phyloP scores from a whole-genome alignment of 441 rosid species.

The Euphorbia schlechtendalii region DNA sequence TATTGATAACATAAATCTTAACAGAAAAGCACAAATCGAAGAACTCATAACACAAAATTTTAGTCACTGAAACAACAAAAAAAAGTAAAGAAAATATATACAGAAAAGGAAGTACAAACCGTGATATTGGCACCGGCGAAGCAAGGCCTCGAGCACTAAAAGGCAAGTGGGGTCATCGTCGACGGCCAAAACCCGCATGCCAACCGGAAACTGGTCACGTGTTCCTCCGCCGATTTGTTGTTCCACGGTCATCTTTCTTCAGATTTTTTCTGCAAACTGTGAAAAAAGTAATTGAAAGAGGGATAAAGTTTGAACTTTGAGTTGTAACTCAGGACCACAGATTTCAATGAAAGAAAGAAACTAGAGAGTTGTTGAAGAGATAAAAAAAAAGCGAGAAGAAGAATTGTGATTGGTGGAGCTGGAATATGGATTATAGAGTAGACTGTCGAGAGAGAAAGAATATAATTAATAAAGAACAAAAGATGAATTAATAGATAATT shows the following conservation, averaged over 20 bases:
- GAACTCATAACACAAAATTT: conserved; percentile 11
- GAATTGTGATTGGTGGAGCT: conserved; percentile 11
- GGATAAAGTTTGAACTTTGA: not conserved
- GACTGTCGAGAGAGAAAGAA: not conserved
- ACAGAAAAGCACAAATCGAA: conserved; percentile 2
- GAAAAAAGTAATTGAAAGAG: not conserved
- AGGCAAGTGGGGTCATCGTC: conserved; percentile 91
- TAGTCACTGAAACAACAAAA: not conserved
- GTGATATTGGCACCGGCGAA: conserved; percentile 69
- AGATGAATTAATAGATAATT: too few relatives aligned
- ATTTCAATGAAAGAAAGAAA: conserved; percentile 25
- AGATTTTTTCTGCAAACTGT: not conserved
- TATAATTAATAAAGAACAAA: not conserved
- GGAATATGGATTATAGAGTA: not conserved
- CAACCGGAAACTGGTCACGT: conserved; percentile 61
- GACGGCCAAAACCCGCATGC: conserved; percentile 93
- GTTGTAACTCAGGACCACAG: not conserved
- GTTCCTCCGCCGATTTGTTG: conserved; percentile 28
- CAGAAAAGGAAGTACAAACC: conserved; percentile 34
- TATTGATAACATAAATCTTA: not conserved
- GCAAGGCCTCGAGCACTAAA: conserved; percentile 52
- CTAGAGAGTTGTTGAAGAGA: conserved; percentile 2
- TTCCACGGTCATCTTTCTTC: conserved; percentile 48
- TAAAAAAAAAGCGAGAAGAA: conserved; percentile 9
- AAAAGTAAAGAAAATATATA: not conserved